Base-by-base conservation (phyloP, 139 green algal genomes). In the Chlamydomonas schloesseri region DNA sequence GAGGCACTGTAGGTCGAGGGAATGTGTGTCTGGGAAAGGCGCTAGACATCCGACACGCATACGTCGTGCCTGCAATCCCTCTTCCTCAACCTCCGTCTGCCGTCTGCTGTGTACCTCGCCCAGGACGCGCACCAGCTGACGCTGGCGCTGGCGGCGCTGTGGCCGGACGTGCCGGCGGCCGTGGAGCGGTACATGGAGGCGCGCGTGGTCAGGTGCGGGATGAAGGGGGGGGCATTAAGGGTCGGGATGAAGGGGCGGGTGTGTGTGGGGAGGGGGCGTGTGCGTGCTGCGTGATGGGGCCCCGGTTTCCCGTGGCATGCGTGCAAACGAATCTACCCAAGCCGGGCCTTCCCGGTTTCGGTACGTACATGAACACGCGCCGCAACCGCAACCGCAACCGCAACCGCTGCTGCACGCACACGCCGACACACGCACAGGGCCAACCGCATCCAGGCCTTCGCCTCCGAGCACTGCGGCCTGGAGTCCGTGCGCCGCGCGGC, bases 121-220 rank as follows among this genome's bases (percentile, higher is more conserved):
- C 76, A 83, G 78, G 64, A 74, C 65, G 78, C 89, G 8, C 89
- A 93, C 82, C 89, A 93, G 83, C 77, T 93, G 58, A 58, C 58
- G 20, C 60, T 90, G 65, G 89, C 89, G 2, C 67, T 92, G 73
- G 73, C 78, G 65, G 74, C 76, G 64, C 73, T 88, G 58, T 90
- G 87, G 87, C 87, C 87, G 2, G 65, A 90, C 68, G 62, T 72
- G 46, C 73, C 73, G 1, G 73, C 68, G 17, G 68, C 81, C 9
- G 55, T 83, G 67, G 55, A 71, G 47, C 67, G 82, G 18, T 90
- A 88, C 80, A 62, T 88, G 73, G 64, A 55, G 42, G 33, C 65
- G 11, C 62, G 78, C 13, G 50, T 84, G 42, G 10, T 26, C 34
- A 74, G 78, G 78, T 73, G 37, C 3, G 46, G 24, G 8, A 42